Conservation (phyloP, 2,329 filamentous ascomycete genomes). For the Cryphonectria parasitica region DNA sequence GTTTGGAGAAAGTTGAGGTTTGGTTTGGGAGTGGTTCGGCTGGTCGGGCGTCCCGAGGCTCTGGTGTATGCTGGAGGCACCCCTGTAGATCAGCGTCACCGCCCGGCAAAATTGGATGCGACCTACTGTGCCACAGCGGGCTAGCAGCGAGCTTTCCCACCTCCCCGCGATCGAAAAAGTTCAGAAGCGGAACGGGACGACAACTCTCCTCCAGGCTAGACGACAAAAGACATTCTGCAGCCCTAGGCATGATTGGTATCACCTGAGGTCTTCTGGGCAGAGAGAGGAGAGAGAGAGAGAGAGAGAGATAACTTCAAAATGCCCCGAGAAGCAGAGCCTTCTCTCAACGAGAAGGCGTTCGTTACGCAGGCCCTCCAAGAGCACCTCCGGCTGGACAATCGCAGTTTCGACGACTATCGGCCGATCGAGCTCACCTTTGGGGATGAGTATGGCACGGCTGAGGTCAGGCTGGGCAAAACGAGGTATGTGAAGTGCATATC, state of each 20-base stretch:
- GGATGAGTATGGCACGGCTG: slow-evolving; percentile 87
- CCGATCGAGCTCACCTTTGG: slow-evolving; percentile 79
- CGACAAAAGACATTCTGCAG: not conserved
- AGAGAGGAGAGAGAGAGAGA: slow-evolving; percentile 11
- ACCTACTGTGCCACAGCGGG: slow-evolving; percentile 8
- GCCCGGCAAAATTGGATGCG: slow-evolving; percentile 25
- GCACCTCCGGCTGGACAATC: slow-evolving; percentile 81
- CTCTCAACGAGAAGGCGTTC: slow-evolving; percentile 85
- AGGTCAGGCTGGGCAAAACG: slow-evolving; percentile 88
- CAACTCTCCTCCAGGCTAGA: not conserved
- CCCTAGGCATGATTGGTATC: slow-evolving; percentile 27
- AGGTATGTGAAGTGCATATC: slow-evolving; percentile 56
- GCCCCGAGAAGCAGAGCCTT: slow-evolving; percentile 92
- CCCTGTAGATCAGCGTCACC: slow-evolving; percentile 26
- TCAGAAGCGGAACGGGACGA: slow-evolving; percentile 11
- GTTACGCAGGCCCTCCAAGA: slow-evolving; percentile 81
- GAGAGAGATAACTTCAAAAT: slow-evolving; percentile 51
- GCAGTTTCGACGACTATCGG: slow-evolving; percentile 79
- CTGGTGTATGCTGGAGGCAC: slow-evolving; percentile 3
- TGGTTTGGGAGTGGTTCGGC: slow-evolving; percentile 11
- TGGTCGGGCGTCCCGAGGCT: slow-evolving; percentile 19
- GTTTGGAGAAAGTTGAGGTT: slow-evolving; percentile 8
- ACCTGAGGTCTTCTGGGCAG: slow-evolving; percentile 32
- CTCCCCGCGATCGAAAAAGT: slow-evolving; percentile 27
- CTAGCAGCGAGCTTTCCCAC: slow-evolving; percentile 8